Base-by-base conservation (phyloP, 2,329 filamentous ascomycete genomes). In the Cordyceps militaris region DNA sequence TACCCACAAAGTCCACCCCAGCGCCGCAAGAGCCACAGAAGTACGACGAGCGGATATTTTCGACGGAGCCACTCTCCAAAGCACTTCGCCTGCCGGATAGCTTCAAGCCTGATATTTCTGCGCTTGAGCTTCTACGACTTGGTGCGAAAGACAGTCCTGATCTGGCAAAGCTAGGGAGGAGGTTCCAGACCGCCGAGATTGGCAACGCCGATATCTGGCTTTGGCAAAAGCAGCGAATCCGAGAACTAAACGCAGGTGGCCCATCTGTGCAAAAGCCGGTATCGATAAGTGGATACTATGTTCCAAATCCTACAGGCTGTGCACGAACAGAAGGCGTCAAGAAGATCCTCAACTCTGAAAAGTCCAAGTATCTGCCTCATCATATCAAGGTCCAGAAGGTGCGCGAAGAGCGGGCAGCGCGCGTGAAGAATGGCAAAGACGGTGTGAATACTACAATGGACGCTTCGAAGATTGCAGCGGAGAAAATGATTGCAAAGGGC, bases 301-400 rank as follows among this genome's bases (percentile, higher is more conserved):
- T 97, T 42, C 85, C 89, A 0, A 99, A 97, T 63, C 61, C 80
- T 0, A 91, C 91, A 10, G 94, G 94, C 34, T 89, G 85, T 64
- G 94, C 94, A 58, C 84, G 94, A 58, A 97, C 94, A 0, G 92
- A 99, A 74, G 92, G 91, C 28, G 86, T 91, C 66, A 93, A 95
- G 77, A 96, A 93, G 77, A 97, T 99, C 58, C 81, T 96, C 61
- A 95, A 99, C 70, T 90, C 91, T 0, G 94, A 99, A 71, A 99
- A 99, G 76, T 96, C 92, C 28, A 96, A 97, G 69, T 99, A 99
- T 69, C 81, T 99, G 8, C 94, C 94, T 42, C 94, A 99, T 77
- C 92, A 96, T 63, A 94, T 99, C 74, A 96, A 95, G 68, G 91
- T 99, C 21, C 89, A 94, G 71, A 94, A 88, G 73, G 90, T 88